These are phyloP conservation scores for Apophysomyces trapeziformis DNA, from an alignment of 371 early-diverging fungal species.

Conservation along the genomic window DNA sequence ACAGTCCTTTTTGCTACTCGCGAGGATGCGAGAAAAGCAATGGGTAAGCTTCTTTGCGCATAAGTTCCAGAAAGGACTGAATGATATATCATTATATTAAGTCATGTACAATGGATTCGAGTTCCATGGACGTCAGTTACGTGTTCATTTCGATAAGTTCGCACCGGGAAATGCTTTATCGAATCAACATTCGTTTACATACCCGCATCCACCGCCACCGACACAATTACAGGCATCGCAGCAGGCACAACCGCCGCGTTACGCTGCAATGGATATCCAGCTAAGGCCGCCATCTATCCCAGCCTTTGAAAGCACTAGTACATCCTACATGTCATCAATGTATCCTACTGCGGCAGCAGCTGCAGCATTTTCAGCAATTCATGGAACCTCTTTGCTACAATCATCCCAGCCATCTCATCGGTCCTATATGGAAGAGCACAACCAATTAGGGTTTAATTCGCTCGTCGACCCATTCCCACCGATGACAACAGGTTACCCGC, in stretches of 20 bases:
- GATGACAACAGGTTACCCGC: background rate
- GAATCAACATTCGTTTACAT: constrained; percentile 4
- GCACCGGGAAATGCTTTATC: constrained; percentile 16
- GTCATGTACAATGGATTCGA: constrained; percentile 50
- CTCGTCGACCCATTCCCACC: constrained; percentile 2
- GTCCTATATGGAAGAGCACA: background rate
- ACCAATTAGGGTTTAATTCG: background rate
- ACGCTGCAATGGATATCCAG: background rate
- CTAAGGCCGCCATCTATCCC: background rate
- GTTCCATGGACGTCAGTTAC: constrained; percentile 47
- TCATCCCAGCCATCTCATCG: background rate
- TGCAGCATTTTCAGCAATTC: background rate
- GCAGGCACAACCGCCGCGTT: constrained; percentile 5
- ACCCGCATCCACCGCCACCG: constrained; percentile 17
- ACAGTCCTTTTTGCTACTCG: constrained; percentile 67
- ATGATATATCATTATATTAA: constrained; percentile 13
- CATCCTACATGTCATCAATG: background rate
- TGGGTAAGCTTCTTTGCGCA: constrained; percentile 33
- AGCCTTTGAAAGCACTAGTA: constrained; percentile 4
- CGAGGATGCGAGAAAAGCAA: constrained; percentile 66
- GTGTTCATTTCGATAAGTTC: constrained; percentile 53
- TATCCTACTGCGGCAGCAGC: constrained; percentile 4
- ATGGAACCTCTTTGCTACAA: constrained; percentile 1
- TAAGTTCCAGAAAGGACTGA: background rate
- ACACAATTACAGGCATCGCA: constrained; percentile 1